phyloP scores from a whole-genome alignment of 2,329 filamentous ascomycete genomes.

The Beauveria sp. region DNA sequence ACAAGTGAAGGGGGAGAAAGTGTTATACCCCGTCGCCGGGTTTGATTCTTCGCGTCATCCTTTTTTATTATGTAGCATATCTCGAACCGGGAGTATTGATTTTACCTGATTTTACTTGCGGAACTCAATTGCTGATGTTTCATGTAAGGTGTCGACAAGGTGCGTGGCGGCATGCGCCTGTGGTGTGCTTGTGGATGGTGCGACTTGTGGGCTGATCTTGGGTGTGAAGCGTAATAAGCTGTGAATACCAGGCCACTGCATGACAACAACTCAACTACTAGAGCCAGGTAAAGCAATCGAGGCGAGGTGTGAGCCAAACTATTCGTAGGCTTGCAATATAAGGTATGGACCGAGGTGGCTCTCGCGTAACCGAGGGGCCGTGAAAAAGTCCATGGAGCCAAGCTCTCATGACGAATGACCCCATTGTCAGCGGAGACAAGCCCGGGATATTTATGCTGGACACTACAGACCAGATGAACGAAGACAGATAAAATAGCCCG shows the following conservation, averaged over 20 bases:
- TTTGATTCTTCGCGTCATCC: slow-evolving; percentile 4
- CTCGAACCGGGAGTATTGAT: slow-evolving; percentile 9
- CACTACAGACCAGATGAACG: background rate
- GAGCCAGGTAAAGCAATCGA: too few species aligned
- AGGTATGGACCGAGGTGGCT: background rate
- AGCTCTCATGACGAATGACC: background rate
- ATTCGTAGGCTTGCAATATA: too few species aligned
- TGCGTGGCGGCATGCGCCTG: background rate
- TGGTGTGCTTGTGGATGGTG: background rate
- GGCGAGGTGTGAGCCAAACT: too few species aligned
- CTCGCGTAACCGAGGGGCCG: background rate
- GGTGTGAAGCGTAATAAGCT: background rate
- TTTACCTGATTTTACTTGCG: background rate
- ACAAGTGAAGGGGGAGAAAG: background rate
- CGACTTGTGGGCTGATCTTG: background rate
- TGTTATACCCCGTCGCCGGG: slow-evolving; percentile 7
- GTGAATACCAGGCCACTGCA: background rate
- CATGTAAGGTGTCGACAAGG: background rate
- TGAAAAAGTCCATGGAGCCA: background rate
- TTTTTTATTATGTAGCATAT: slow-evolving; percentile 5
- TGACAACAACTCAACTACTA: too few species aligned
- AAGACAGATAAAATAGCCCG: background rate
- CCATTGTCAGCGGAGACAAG: background rate
- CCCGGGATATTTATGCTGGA: background rate
- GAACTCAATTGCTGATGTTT: background rate